phyloP scores from a whole-genome alignment of 352 stramenopile species.

The Globisporangium irregulare region DNA sequence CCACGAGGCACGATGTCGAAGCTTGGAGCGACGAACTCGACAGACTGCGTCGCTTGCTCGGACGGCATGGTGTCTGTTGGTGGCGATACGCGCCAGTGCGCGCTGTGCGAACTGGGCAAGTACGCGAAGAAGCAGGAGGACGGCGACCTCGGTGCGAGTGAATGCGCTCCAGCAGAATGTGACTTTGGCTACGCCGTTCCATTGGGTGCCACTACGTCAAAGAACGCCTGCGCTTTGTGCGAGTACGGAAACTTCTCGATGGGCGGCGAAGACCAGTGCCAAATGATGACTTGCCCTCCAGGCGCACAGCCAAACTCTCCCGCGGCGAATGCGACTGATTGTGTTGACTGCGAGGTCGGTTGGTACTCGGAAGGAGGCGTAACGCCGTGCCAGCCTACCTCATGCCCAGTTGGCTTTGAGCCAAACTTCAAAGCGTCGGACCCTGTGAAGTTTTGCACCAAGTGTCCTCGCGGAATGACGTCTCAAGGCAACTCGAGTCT shows the following conservation, averaged over 20 bases:
- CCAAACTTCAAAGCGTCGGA: conserved; percentile 29
- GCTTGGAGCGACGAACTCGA: conserved; percentile 24
- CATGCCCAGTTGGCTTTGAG: conserved; percentile 28
- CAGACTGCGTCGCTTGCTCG: conserved; percentile 30
- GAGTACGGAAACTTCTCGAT: conserved; percentile 30
- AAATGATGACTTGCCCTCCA: conserved; percentile 27
- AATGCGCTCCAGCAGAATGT: conserved; percentile 24
- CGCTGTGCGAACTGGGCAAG: conserved; percentile 22
- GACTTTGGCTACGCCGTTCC: conserved; percentile 18
- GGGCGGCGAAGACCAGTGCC: conserved; percentile 30
- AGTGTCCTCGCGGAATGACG: conserved; percentile 32
- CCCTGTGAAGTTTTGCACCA: conserved; percentile 24
- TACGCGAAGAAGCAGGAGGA: conserved; percentile 20
- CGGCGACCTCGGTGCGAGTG: conserved; percentile 26
- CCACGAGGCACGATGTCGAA: conserved; percentile 28
- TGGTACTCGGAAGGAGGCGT: conserved; percentile 35
- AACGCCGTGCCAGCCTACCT: conserved; percentile 21
- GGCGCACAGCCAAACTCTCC: conserved; percentile 26
- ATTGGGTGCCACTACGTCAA: conserved; percentile 17
- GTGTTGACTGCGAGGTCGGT: conserved; percentile 26
- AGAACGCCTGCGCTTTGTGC: conserved; percentile 26
- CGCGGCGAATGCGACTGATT: conserved; percentile 25
- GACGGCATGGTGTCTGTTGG: conserved; percentile 31
- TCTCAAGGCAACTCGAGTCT: conserved; percentile 30
- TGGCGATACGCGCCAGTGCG: conserved; percentile 22